Evolutionary conservation across 2,329 filamentous ascomycete genomes (phyloP).

Genomic region (Sporothrix variecibatus): DNA sequence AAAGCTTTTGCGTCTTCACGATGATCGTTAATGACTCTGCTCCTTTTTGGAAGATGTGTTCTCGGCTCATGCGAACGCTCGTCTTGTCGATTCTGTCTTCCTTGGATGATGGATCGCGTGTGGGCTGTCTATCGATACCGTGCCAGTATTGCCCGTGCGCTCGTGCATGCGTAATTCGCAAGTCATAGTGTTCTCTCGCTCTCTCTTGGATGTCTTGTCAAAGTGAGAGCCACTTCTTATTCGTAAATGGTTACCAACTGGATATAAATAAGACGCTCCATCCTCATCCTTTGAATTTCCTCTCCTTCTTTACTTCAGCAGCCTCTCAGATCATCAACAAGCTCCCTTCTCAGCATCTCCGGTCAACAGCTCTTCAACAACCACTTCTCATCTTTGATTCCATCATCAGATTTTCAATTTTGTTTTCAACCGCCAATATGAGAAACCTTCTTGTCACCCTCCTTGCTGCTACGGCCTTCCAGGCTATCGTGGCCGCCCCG

Average conservation of each 20-base stretch:
- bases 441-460: conserved; percentile 19
- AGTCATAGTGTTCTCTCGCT: not conserved
- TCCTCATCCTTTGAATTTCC: not conserved
- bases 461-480: conserved; percentile 19
- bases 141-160: not conserved
- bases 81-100: not conserved
- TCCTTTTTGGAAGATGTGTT: no score
- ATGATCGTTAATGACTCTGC: not conserved
- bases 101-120: not conserved
- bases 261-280: not conserved
- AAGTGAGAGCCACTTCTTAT: no score
- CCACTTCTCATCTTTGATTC: not conserved
- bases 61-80: not conserved
- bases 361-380: not conserved
- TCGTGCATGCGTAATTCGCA: not conserved
- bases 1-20: not conserved
- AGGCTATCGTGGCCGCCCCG: conserved; percentile 15
- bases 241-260: not conserved
- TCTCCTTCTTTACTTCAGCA: not conserved
- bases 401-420: not conserved
- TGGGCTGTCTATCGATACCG: not conserved
- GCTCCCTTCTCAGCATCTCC: not conserved
- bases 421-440: not conserved
- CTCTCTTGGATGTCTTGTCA: no score
- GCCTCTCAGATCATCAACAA: not conserved